Evolutionary conservation across 495 filamentous ascomycete genomes (phyloP).

Genomic region (Usnea hakonensis): DNA sequence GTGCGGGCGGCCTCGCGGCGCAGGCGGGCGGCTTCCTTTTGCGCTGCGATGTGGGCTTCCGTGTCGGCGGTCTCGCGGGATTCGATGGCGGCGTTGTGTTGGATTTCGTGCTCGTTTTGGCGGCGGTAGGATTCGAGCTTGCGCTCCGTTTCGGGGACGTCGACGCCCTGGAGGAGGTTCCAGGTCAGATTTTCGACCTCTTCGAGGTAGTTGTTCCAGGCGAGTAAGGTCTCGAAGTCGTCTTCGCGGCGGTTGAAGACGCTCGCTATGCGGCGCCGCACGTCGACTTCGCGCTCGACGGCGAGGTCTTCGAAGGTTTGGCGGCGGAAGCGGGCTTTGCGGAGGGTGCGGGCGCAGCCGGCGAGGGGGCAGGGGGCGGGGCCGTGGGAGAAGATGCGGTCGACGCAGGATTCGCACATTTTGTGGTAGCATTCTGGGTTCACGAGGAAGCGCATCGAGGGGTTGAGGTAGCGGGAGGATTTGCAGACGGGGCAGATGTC

Average conservation of each 20-base stretch:
- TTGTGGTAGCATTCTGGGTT: constrained; percentile 98
- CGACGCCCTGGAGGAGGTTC: constrained; percentile 68
- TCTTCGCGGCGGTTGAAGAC: constrained; percentile 86
- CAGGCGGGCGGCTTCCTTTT: constrained; percentile 57
- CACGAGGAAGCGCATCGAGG: constrained; percentile 85
- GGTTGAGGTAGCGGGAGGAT: constrained; percentile 88
- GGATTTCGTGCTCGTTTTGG: constrained; percentile 55
- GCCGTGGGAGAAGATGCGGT: constrained; percentile 84
- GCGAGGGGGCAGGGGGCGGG: constrained; percentile 87
- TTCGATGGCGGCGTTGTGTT: constrained; percentile 46
- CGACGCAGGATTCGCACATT: constrained; percentile 93
- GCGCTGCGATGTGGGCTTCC: constrained; percentile 55
- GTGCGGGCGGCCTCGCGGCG: constrained; percentile 47
- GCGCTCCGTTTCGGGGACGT: constrained; percentile 61
- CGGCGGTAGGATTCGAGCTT: constrained; percentile 59
- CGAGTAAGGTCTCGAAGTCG: constrained; percentile 74
- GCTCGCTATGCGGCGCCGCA: constrained; percentile 68
- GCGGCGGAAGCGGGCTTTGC: constrained; percentile 71
- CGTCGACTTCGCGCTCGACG: constrained; percentile 92
- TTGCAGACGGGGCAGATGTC: constrained; percentile 97
- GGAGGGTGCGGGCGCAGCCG: constrained; percentile 74
- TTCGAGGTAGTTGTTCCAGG: constrained; percentile 92
- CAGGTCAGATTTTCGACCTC: constrained; percentile 85
- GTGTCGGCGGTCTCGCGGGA: constrained; percentile 46
- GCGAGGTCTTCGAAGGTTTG: constrained; percentile 87